A percentile compares a stretch with the other conserved stretches of the same genome.
phyloP scores from a whole-genome alignment of 2,329 filamentous ascomycete genomes.

The Colletotrichum sublineola region DNA sequence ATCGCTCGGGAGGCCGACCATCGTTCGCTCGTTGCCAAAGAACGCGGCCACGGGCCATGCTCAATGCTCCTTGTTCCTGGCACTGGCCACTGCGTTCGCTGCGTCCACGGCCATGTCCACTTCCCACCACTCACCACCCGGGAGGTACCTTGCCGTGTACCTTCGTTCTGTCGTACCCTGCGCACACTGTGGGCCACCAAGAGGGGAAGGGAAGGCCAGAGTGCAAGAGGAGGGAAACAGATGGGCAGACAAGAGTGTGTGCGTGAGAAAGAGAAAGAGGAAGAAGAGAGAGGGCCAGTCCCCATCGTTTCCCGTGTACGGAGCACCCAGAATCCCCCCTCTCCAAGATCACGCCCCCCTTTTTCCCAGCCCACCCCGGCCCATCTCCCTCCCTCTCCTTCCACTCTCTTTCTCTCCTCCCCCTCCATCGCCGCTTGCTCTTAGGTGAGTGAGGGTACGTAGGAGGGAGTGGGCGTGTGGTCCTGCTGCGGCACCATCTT shows the following conservation, averaged over 20 bases:
- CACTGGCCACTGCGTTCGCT: conserved; percentile 24
- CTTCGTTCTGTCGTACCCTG: background rate
- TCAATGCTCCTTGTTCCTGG: conserved; percentile 41
- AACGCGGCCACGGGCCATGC: conserved; percentile 38
- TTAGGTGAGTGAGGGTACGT: conserved; percentile 16
- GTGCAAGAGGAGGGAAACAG: conserved; percentile 2
- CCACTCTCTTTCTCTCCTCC: conserved; percentile 21
- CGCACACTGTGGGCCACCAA: conserved; percentile 32
- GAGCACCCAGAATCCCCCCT: background rate
- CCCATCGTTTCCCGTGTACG: conserved; percentile 1
- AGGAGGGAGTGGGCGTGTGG: conserved; percentile 24
- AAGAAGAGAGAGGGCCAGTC: background rate
- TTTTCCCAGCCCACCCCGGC: conserved; percentile 23
- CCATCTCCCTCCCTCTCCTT: conserved; percentile 18
- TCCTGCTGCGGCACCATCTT: conserved; percentile 5
- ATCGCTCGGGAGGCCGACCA: conserved; percentile 41
- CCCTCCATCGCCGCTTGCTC: conserved; percentile 8
- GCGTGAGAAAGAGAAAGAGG: background rate
- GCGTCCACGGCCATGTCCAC: conserved; percentile 25
- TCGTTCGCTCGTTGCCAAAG: conserved; percentile 32
- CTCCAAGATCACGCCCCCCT: conserved; percentile 8
- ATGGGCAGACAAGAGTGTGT: background rate
- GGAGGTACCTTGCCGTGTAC: background rate
- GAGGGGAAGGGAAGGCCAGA: conserved; percentile 1
- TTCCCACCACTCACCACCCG: conserved; percentile 21